phyloP scores from a whole-genome alignment of 2,329 filamentous ascomycete genomes.

The Macroventuria anomochaeta region DNA sequence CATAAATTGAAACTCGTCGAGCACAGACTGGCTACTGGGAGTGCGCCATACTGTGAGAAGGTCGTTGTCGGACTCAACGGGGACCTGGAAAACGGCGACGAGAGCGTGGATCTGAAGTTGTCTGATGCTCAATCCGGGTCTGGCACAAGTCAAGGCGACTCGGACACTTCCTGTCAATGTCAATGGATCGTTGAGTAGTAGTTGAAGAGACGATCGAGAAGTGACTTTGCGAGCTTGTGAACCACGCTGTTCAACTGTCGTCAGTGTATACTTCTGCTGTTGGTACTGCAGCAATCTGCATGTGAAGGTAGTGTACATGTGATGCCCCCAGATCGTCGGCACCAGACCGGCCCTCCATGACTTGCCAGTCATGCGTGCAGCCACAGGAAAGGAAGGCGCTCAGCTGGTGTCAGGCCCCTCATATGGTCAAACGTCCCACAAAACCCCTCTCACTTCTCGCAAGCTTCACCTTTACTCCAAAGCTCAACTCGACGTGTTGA shows the following conservation, averaged over 20 bases:
- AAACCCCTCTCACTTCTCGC: neutral
- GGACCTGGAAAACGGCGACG: neutral
- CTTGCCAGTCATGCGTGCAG: slow-evolving; percentile 12
- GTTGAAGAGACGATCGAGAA: too few relatives aligned
- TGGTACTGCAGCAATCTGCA: slow-evolving; percentile 1
- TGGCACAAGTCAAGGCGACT: neutral
- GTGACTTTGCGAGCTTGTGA: too few relatives aligned
- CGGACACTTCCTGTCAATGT: slow-evolving; percentile 8
- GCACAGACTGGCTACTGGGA: slow-evolving; percentile 22
- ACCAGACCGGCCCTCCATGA: slow-evolving; percentile 7
- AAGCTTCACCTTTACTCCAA: neutral
- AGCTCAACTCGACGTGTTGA: neutral
- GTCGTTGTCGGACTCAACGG: slow-evolving; percentile 1
- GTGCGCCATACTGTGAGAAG: slow-evolving; percentile 32
- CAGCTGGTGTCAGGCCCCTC: neutral
- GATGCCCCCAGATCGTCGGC: slow-evolving; percentile 4
- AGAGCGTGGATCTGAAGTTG: neutral
- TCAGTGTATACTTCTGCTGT: neutral
- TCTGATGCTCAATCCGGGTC: neutral
- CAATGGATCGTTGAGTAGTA: slow-evolving; percentile 14
- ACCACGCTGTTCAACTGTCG: neutral
- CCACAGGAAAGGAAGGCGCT: slow-evolving; percentile 1
- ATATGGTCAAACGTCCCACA: neutral
- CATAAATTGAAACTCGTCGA: slow-evolving; percentile 36
- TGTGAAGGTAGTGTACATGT: slow-evolving; percentile 20